A percentile compares a stretch with the other conserved stretches of the same genome.
Conservation (phyloP, 306 rosid genomes). For the Casuarina cunninghamiana region DNA sequence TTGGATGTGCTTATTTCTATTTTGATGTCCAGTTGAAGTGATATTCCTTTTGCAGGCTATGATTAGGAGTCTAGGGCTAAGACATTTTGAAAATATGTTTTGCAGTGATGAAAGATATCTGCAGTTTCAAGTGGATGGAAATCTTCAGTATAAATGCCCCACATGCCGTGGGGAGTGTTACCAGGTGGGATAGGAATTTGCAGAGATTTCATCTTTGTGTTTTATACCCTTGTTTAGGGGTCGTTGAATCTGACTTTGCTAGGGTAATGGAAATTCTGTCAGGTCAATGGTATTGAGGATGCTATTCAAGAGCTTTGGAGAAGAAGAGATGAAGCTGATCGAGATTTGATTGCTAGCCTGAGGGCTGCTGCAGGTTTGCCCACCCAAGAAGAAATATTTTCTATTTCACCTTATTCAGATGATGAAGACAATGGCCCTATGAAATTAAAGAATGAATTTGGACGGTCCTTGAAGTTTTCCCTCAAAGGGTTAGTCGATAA, state of each 20-base stretch:
- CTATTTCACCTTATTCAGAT: slow-evolving; percentile 87
- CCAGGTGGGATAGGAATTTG: slow-evolving; percentile 49
- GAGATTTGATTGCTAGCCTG: slow-evolving; percentile 73
- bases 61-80: too few relatives aligned
- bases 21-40: too few relatives aligned
- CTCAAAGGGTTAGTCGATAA: slow-evolving; percentile 68
- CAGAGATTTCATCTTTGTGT: not conserved
- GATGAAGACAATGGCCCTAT: slow-evolving; percentile 80
- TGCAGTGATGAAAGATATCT: slow-evolving; percentile 89
- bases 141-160: slow-evolving; percentile 90
- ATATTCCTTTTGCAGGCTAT: not conserved
- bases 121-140: slow-evolving; percentile 91
- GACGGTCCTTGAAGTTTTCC: slow-evolving; percentile 77
- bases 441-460: slow-evolving; percentile 66
- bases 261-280: slow-evolving; percentile 23
- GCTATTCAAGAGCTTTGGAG: slow-evolving; percentile 97
- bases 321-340: slow-evolving; percentile 79
- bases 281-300: slow-evolving; percentile 91
- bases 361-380: slow-evolving; percentile 97
- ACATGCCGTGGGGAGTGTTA: slow-evolving; percentile 98
- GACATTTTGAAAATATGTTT: slow-evolving; percentile 19
- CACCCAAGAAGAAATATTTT: slow-evolving; percentile 86
- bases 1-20: too few relatives aligned
- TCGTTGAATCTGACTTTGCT: slow-evolving; percentile 14
- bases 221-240: not conserved